These are phyloP conservation scores for Trametes cinnabarina DNA, from an alignment of 768 basidiomycete genomes.

Conservation along the genomic window DNA sequence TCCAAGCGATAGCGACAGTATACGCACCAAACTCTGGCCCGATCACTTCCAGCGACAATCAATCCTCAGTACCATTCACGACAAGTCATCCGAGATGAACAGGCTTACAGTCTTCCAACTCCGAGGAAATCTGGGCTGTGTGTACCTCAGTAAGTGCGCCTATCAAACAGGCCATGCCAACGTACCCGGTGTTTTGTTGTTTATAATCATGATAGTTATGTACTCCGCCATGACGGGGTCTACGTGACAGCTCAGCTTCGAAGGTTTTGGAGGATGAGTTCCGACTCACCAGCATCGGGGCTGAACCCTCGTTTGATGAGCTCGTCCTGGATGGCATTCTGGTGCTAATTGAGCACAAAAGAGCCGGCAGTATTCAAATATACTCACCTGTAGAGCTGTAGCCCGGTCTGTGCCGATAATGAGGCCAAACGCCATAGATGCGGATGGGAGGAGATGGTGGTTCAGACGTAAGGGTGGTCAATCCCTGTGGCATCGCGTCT, in stretches of 20 bases:
- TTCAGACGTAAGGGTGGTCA: constrained; percentile 5
- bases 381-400: constrained; percentile 60
- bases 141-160: neutral
- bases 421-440: constrained; percentile 67
- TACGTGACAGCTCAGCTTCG: constrained; percentile 26
- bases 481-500: neutral
- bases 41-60: constrained; percentile 45
- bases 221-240: constrained; percentile 94
- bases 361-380: neutral
- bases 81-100: neutral
- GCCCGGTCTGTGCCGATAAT: constrained; percentile 80
- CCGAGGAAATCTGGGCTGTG: constrained; percentile 16
- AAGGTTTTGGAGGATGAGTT: neutral
- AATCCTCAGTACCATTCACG: neutral
- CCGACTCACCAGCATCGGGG: constrained; percentile 64
- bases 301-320: constrained; percentile 73
- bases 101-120: constrained; percentile 18
- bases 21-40: constrained; percentile 76
- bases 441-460: neutral
- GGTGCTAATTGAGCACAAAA: constrained; percentile 13
- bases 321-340: constrained; percentile 82
- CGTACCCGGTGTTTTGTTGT: constrained; percentile 79
- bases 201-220: constrained; percentile 93
- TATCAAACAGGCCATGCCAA: constrained; percentile 5
- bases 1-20: neutral